phyloP scores from a whole-genome alignment of 2,329 filamentous ascomycete species.

The Stagonosporopsis vannaccii region DNA sequence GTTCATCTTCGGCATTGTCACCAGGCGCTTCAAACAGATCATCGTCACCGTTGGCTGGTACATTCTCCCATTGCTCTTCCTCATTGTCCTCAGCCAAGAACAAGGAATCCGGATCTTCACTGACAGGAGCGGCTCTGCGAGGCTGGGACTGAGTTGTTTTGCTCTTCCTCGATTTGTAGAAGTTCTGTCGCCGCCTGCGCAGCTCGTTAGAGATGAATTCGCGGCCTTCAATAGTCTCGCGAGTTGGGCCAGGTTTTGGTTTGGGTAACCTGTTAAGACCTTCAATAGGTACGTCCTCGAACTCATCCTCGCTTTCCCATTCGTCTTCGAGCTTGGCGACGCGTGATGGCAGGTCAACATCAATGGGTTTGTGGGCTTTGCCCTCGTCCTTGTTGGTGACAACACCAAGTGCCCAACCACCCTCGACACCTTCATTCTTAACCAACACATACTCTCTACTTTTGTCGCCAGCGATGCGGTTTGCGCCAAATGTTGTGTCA shows the following conservation, averaged over 20 bases:
- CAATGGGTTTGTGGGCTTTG: slow-evolving; percentile 85
- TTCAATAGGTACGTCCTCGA: slow-evolving; percentile 92
- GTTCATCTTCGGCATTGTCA: slow-evolving; percentile 70
- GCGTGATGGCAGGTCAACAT: slow-evolving; percentile 73
- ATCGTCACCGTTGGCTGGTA: slow-evolving; percentile 56
- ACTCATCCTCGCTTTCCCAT: slow-evolving; percentile 78
- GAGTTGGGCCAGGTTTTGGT: slow-evolving; percentile 44
- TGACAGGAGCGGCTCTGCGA: slow-evolving; percentile 29
- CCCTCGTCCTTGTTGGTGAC: slow-evolving; percentile 86
- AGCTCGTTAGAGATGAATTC: slow-evolving; percentile 48
- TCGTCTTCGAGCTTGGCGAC: slow-evolving; percentile 62
- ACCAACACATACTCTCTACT: slow-evolving; percentile 95
- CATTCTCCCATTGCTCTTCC: slow-evolving; percentile 53
- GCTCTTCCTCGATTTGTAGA: slow-evolving; percentile 55
- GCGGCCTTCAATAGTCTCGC: slow-evolving; percentile 42
- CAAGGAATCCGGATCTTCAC: slow-evolving; percentile 59
- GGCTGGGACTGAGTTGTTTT: slow-evolving; percentile 24
- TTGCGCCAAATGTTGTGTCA: slow-evolving; percentile 71
- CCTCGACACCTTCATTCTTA: slow-evolving; percentile 92
- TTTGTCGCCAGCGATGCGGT: slow-evolving; percentile 81
- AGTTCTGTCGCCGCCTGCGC: slow-evolving; percentile 55
- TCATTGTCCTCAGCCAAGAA: slow-evolving; percentile 60
- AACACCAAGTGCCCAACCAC: slow-evolving; percentile 94
- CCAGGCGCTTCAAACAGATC: slow-evolving; percentile 63
- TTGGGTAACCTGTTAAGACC: slow-evolving; percentile 86